These are phyloP conservation scores for Dryadomyces sulphureus DNA, from an alignment of 2,329 filamentous ascomycete genomes.

Conservation along the genomic window DNA sequence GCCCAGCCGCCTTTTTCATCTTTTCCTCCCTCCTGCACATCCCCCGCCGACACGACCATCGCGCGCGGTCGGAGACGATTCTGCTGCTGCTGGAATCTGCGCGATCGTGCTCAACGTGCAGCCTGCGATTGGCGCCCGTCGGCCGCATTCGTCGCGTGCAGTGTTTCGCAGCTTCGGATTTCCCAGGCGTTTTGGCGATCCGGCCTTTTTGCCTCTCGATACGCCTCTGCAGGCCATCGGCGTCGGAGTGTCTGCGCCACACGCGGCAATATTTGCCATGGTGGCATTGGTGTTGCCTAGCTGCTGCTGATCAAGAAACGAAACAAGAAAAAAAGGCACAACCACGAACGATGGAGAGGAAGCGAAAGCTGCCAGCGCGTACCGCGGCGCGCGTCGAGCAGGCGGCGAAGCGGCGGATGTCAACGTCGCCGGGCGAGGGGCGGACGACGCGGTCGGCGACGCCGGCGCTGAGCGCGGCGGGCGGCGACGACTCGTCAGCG, in stretches of 20 bases:
- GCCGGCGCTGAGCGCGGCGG: conserved; percentile 20
- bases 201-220: too few species aligned
- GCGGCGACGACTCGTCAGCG: conserved; percentile 14
- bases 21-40: neutral
- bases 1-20: neutral
- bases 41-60: neutral
- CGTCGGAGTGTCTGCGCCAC: too few species aligned
- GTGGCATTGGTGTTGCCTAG: too few species aligned
- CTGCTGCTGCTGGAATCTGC: neutral
- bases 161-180: too few species aligned
- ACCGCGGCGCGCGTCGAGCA: conserved; percentile 46
- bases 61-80: neutral
- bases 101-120: neutral
- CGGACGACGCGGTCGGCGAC: conserved; percentile 29
- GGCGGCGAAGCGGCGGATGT: conserved; percentile 42
- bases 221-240: too few species aligned
- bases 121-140: neutral
- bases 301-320: too few species aligned
- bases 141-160: neutral
- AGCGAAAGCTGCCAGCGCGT: conserved; percentile 49
- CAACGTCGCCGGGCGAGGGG: conserved; percentile 30
- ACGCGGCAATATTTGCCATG: too few species aligned
- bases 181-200: too few species aligned
- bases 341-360: conserved; percentile 41
- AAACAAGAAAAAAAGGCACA: too few species aligned